Conservation (phyloP, 2,329 filamentous ascomycete genomes). For the Aspergillus fumigatus region DNA sequence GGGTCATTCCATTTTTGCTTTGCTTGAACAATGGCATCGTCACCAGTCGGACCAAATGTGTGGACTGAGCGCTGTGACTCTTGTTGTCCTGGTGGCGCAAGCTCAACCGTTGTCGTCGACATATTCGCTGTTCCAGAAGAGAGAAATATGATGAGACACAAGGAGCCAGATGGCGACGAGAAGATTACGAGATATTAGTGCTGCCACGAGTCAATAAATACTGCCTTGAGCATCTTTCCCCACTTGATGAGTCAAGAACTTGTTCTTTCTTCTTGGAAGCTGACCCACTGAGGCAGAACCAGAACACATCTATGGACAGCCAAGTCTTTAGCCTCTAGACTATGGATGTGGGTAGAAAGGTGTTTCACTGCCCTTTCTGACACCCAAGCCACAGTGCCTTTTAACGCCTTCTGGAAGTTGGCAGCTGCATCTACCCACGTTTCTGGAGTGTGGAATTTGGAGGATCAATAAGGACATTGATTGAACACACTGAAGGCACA, state of each 20-base stretch:
- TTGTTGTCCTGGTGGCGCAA: constrained; percentile 1
- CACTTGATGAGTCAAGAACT: not conserved
- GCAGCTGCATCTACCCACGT: too few relatives aligned
- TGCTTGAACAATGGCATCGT: constrained; percentile 1
- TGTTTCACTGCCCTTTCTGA: too few relatives aligned
- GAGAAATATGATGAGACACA: not conserved
- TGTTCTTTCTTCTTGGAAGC: too few relatives aligned
- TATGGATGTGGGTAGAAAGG: too few relatives aligned
- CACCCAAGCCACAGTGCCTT: too few relatives aligned
- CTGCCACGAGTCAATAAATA: not conserved
- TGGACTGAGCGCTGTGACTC: not conserved
- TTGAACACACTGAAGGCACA: constrained; percentile 7
- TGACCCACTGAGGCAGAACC: not conserved
- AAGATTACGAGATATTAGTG: not conserved
- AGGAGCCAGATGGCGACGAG: not conserved
- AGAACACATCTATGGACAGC: not conserved
- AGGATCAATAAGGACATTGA: too few relatives aligned
- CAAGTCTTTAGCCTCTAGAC: too few relatives aligned
- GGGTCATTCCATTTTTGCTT: constrained; percentile 17
- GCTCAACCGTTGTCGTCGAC: not conserved
- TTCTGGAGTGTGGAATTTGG: too few relatives aligned
- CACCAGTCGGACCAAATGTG: constrained; percentile 1
- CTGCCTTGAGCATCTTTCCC: not conserved
- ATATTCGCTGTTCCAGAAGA: not conserved
- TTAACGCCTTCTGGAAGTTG: too few relatives aligned